These are phyloP conservation scores for Botryotinia convoluta DNA, from an alignment of 2,329 filamentous ascomycete genomes.

Conservation along the genomic window DNA sequence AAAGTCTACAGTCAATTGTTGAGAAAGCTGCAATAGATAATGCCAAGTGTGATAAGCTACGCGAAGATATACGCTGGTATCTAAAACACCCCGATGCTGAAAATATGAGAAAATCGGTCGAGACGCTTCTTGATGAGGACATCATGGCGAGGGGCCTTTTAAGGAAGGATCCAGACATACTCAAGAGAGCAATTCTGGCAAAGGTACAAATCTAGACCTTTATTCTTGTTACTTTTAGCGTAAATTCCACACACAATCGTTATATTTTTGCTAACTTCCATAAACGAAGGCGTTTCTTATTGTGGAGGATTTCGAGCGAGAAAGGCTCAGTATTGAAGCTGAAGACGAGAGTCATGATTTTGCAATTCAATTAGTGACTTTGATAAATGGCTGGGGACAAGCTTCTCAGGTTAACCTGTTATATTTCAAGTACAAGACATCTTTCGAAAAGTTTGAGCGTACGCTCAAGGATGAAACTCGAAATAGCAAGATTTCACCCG, in stretches of 20 bases:
- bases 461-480: conserved; percentile 27
- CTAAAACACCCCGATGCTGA: neutral
- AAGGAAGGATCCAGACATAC: neutral
- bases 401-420: conserved; percentile 12
- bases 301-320: neutral
- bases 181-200: neutral
- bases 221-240: neutral
- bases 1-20: neutral
- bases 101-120: neutral
- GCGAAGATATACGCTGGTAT: neutral
- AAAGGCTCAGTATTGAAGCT: neutral
- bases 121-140: neutral
- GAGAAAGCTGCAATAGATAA: neutral
- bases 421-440: conserved; percentile 21
- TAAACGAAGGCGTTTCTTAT: neutral
- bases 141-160: neutral
- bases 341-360: neutral
- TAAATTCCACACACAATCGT: neutral
- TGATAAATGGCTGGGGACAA: conserved; percentile 13
- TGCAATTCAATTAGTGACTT: neutral
- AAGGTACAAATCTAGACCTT: neutral
- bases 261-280: neutral
- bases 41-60: neutral
- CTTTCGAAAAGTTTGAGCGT: conserved; percentile 22
- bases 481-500: conserved; percentile 26